phyloP scores from a whole-genome alignment of 2,329 filamentous ascomycete species.

The Arthrobotrys entomopaga region DNA sequence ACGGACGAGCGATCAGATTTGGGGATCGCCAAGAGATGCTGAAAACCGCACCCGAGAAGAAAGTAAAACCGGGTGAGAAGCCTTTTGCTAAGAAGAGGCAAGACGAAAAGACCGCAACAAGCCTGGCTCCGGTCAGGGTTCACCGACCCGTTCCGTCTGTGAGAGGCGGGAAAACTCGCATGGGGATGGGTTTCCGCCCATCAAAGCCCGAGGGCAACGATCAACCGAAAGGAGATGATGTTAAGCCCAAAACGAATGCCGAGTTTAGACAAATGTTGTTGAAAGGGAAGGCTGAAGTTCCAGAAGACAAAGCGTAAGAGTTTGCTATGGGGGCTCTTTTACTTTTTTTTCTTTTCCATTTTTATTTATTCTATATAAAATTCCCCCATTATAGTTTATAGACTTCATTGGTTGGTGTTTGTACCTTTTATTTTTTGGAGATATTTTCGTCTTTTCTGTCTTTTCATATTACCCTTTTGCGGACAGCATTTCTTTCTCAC shows the following conservation, averaged over 20 bases:
- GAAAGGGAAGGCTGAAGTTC: slow-evolving; percentile 47
- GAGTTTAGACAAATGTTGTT: slow-evolving; percentile 59
- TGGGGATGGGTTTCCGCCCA: slow-evolving; percentile 60
- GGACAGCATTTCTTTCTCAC: slow-evolving; percentile 21
- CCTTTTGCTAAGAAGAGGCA: slow-evolving; percentile 60
- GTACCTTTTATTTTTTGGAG: background rate
- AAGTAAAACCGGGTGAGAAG: slow-evolving; percentile 58
- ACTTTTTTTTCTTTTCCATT: slow-evolving; percentile 3
- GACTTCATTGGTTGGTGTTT: slow-evolving; percentile 23
- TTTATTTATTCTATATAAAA: slow-evolving; percentile 16
- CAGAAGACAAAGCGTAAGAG: slow-evolving; percentile 38
- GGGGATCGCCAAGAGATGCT: slow-evolving; percentile 61
- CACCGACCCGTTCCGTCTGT: slow-evolving; percentile 64
- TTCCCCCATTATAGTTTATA: slow-evolving; percentile 19
- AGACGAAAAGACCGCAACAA: slow-evolving; percentile 50
- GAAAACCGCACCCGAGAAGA: slow-evolving; percentile 51
- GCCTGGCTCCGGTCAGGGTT: slow-evolving; percentile 57
- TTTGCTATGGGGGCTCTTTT: slow-evolving; percentile 3
- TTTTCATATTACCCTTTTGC: background rate
- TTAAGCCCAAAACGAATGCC: slow-evolving; percentile 60
- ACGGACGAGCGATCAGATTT: slow-evolving; percentile 67
- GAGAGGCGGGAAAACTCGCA: slow-evolving; percentile 60
- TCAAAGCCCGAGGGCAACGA: slow-evolving; percentile 58
- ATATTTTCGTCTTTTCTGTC: slow-evolving; percentile 5
- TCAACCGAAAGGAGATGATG: slow-evolving; percentile 61